Evolutionary conservation across 2,329 filamentous ascomycete genomes (phyloP), one percentile per base, ranked within the genome.

Genomic region (Triangularia verruculosa): DNA sequence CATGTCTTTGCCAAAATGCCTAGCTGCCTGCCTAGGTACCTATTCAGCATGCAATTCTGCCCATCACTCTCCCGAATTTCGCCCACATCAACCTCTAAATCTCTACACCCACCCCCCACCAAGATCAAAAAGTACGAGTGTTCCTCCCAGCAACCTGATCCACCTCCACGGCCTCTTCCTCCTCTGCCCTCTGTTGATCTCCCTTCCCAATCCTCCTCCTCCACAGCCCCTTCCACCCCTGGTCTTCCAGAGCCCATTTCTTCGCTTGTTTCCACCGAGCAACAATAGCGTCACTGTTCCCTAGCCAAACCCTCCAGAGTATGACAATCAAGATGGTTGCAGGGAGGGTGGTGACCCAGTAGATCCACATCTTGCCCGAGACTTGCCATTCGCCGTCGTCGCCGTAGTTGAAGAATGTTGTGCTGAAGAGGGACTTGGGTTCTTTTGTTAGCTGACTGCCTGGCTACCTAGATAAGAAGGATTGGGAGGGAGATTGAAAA

Each of bases 391-490:
- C 34, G 12, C 63, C 57, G 22, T 64, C 51, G 1, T 69, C 61
- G 15, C 60, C 63, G n/a, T 30, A 66, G 13, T 34, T 61, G 57
- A 68, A 69, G 55, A 69, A 69, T 0, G 65, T 68, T 17, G 68
- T 69, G 61, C 68, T 69, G 61, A 69, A 69, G 39, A 69, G 22
- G 13, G 68, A 64, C 68, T 69, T 27, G 1, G 4, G 28, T 52
- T 8, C n/a, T n/a, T 9, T 15, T 47, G 39, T 9, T 47, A 13
- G 39, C 63, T 13, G 56, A 20, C 1, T 2, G 15, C 3, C 3
- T 15, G 9, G n/a, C n/a, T n/a, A n/a, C n/a, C 1, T 7, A 9
- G 20, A 25, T 17, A 34, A 22, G n/a, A n/a, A 2, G 22, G 13
- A 47, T 7, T 28, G 24, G 12, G 6, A 2, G 34, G n/a, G 24